Evolutionary conservation across 169 alveolate genomes (phyloP).

Genomic region (Toxoplasma gondii): DNA sequence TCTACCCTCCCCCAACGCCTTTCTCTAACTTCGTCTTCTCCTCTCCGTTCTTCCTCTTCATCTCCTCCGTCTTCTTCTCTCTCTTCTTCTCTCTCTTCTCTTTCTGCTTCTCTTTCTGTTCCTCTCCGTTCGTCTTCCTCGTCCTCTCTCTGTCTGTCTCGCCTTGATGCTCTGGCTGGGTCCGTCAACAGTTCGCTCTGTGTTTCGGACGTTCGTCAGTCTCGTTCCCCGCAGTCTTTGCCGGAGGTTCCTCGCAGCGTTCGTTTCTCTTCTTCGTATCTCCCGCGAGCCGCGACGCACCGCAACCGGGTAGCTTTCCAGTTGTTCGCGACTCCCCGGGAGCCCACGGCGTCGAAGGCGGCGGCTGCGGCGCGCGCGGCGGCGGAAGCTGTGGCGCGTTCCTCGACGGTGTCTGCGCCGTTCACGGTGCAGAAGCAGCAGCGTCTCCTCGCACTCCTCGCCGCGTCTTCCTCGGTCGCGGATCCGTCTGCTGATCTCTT

Average conservation of each 20-base stretch:
- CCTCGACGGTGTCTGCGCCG: background rate
- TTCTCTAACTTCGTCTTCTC: background rate
- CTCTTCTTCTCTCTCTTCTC: background rate
- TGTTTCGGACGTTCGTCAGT: background rate
- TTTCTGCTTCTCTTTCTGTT: background rate
- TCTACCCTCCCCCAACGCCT: too few relatives aligned
- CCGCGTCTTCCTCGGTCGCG: background rate
- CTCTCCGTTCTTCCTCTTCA: background rate
- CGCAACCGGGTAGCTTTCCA: conserved; percentile 40
- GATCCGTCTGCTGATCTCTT: background rate
- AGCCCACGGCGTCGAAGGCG: background rate
- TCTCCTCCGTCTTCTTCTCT: background rate
- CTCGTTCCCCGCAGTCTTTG: background rate
- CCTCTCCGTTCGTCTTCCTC: background rate
- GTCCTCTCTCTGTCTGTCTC: background rate
- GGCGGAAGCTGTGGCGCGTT: background rate
- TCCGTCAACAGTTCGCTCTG: background rate
- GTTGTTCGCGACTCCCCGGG: conserved; percentile 27
- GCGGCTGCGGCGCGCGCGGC: background rate
- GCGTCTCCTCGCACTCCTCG: conserved; percentile 37
- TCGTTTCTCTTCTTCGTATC: conserved; percentile 14
- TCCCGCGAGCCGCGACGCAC: conserved; percentile 28
- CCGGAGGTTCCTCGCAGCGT: background rate
- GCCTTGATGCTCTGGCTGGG: background rate
- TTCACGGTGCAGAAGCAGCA: conserved; percentile 55